Conservation (phyloP, 208 protist species). For the Tritrichomonas foetus region DNA sequence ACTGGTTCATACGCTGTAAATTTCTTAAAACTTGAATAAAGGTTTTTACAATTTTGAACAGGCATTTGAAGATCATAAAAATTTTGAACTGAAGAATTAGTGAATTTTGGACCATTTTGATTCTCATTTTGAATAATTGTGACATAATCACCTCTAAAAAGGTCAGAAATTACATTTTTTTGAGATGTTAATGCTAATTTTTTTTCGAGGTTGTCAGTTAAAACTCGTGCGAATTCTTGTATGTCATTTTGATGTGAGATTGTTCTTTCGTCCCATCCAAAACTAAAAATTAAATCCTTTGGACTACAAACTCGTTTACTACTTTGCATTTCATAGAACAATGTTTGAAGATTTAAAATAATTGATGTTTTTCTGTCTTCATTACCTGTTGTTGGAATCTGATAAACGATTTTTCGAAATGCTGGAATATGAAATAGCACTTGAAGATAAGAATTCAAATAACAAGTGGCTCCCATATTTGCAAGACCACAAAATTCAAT, state of each 20-base stretch:
- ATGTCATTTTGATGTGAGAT: not conserved
- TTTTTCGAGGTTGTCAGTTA: not conserved
- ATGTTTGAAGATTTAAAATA: not conserved
- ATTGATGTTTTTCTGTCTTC: not conserved
- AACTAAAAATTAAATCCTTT: not conserved
- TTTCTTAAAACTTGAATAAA: not conserved
- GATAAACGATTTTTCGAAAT: not conserved
- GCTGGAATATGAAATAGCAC: not conserved
- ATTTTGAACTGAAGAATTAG: not conserved
- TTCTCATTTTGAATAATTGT: not conserved
- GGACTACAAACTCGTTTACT: not conserved
- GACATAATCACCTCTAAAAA: not conserved
- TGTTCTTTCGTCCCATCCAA: not conserved
- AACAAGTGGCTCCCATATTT: not conserved
- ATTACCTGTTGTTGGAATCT: not conserved
- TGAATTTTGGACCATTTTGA: not conserved
- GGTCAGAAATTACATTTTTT: not conserved
- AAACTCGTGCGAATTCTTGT: constrained; percentile 25
- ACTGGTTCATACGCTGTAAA: not conserved
- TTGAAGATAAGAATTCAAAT: not conserved
- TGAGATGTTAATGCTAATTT: not conserved
- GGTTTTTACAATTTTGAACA: not conserved
- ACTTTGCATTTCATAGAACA: not conserved
- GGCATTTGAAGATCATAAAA: not conserved
- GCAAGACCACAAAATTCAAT: constrained; percentile 51